Evolutionary conservation across 768 basidiomycete genomes (phyloP).

Genomic region (Boletales sp.): DNA sequence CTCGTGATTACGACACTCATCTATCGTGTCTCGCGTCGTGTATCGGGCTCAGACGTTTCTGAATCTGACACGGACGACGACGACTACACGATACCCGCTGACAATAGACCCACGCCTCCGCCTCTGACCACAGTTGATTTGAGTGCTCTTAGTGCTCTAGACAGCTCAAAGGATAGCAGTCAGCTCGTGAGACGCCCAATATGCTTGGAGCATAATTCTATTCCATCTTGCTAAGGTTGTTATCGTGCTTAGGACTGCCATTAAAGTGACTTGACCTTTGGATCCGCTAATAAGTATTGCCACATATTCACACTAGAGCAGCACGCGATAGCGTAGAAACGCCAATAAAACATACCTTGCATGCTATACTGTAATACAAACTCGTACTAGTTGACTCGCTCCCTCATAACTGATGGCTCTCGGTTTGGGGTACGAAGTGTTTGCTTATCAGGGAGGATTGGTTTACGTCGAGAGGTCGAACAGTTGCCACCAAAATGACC

Average conservation of each 20-base stretch:
- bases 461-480: too few species aligned
- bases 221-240: not conserved
- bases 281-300: too few species aligned
- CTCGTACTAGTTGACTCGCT: too few species aligned
- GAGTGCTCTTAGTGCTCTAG: not conserved
- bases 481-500: too few species aligned
- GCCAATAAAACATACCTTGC: conserved; percentile 1
- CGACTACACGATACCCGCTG: conserved; percentile 6
- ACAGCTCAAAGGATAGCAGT: not conserved
- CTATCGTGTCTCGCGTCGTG: conserved; percentile 11
- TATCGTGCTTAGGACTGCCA: not conserved
- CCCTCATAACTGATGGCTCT: too few species aligned
- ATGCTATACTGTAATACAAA: not conserved
- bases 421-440: too few species aligned
- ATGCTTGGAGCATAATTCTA: not conserved
- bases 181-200: not conserved
- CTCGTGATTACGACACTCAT: conserved; percentile 17
- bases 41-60: not conserved
- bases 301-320: too few species aligned
- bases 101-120: not conserved
- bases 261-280: too few species aligned
- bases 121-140: conserved; percentile 13
- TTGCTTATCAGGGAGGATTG: too few species aligned
- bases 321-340: not conserved
- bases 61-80: conserved; percentile 8